A percentile compares a stretch with the other conserved stretches of the same genome.
Conservation (phyloP, 768 basidiomycete genomes). For the Termitomyces sp. region DNA sequence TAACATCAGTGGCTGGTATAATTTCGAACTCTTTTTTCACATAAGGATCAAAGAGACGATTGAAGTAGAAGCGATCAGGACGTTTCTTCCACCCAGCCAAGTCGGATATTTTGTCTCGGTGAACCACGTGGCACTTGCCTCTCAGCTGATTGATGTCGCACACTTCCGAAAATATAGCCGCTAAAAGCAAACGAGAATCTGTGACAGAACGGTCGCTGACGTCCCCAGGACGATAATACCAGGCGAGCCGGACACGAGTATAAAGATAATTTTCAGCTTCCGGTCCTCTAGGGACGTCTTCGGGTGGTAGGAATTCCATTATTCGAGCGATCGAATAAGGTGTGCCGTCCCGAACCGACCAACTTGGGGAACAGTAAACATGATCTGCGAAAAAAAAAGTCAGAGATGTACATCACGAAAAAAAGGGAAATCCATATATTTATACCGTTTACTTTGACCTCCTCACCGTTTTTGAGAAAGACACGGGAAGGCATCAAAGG, state of each 20-base stretch:
- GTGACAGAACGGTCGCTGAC: constrained; percentile 88
- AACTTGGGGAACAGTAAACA: constrained; percentile 94
- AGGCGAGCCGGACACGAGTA: constrained; percentile 86
- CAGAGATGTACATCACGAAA: constrained; percentile 11
- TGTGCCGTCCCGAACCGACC: constrained; percentile 89
- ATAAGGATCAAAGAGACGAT: constrained; percentile 93
- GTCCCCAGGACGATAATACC: constrained; percentile 97
- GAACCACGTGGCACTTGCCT: constrained; percentile 89
- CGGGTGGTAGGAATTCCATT: constrained; percentile 91
- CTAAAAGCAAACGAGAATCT: constrained; percentile 89
- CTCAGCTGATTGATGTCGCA: constrained; percentile 94
- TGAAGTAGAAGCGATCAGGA: constrained; percentile 95
- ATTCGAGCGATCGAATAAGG: constrained; percentile 95
- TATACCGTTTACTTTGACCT: constrained; percentile 84
- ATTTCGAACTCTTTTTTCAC: constrained; percentile 98
- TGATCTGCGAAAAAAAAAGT: constrained; percentile 70
- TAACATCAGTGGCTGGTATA: constrained; percentile 78
- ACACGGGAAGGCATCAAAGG: constrained; percentile 43
- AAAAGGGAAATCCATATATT: constrained; percentile 19
- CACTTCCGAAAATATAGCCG: constrained; percentile 94
- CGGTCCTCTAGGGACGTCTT: constrained; percentile 62
- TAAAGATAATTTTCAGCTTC: constrained; percentile 66
- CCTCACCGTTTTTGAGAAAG: constrained; percentile 77
- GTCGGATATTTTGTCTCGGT: constrained; percentile 94
- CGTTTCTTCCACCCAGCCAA: constrained; percentile 91